These are phyloP conservation scores for Ceratobasidium sp. DNA, from an alignment of 1,284 basidiomycete species.

Conservation along the genomic window DNA sequence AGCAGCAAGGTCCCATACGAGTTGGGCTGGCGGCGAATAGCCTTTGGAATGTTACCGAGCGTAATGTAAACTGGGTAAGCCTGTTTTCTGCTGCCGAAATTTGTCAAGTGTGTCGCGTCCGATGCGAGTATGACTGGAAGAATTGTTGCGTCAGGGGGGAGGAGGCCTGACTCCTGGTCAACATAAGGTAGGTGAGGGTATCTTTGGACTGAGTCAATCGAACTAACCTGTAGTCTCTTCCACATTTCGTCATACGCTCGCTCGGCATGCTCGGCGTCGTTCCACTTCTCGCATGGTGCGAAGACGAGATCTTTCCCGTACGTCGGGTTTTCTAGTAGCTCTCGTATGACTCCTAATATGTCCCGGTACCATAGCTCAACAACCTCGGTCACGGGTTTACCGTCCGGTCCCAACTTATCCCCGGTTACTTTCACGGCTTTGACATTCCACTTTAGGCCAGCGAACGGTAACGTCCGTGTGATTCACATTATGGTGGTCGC, in stretches of 20 bases:
- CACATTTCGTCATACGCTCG: constrained; percentile 54
- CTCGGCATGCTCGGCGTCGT: constrained; percentile 46
- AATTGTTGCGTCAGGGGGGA: constrained; percentile 45
- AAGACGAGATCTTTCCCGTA: constrained; percentile 8
- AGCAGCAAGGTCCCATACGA: not conserved
- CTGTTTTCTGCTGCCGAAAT: constrained; percentile 28
- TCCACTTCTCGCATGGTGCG: constrained; percentile 51
- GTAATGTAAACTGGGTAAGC: constrained; percentile 42
- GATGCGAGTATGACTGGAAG: constrained; percentile 40
- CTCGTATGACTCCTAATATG: constrained; percentile 6
- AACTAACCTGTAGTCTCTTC: constrained; percentile 51
- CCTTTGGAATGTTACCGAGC: constrained; percentile 16
- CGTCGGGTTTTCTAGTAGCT: constrained; percentile 15
- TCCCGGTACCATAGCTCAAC: constrained; percentile 18
- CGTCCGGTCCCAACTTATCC: not conserved
- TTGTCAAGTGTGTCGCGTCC: constrained; percentile 35
- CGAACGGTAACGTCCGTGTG: constrained; percentile 21
- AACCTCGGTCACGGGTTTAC: not conserved
- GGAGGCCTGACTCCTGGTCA: constrained; percentile 45
- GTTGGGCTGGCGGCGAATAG: not conserved
- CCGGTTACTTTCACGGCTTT: not conserved
- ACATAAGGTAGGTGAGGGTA: not conserved
- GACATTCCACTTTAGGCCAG: constrained; percentile 6
- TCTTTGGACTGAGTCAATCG: not conserved
- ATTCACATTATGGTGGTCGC: no score